Evolutionary conservation across 1,284 basidiomycete genomes (phyloP).

Genomic region (Heterobasidion parviporum): DNA sequence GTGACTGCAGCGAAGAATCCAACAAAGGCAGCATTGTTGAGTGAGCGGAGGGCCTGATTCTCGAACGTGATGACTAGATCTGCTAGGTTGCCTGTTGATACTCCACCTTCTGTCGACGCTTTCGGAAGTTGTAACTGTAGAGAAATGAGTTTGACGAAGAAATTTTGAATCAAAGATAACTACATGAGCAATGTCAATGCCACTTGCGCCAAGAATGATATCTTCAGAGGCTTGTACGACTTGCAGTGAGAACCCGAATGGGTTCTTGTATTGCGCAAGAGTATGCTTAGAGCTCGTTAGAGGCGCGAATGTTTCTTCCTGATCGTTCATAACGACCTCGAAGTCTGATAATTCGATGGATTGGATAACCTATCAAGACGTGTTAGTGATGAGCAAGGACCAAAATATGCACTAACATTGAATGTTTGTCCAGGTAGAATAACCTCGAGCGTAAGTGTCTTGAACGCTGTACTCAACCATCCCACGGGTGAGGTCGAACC

Average conservation of each 20-base stretch:
- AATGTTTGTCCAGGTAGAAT: constrained; percentile 58
- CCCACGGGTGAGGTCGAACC: constrained; percentile 41
- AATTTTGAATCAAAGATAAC: constrained; percentile 4
- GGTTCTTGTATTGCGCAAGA: constrained; percentile 64
- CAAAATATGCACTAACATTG: constrained; percentile 23
- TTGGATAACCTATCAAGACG: constrained; percentile 45
- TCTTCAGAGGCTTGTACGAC: constrained; percentile 50
- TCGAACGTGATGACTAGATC: constrained; percentile 50
- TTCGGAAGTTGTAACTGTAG: constrained; percentile 49
- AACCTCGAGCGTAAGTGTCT: constrained; percentile 56
- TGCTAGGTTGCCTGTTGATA: constrained; percentile 62
- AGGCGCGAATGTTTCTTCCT: constrained; percentile 49
- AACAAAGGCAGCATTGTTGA: constrained; percentile 48
- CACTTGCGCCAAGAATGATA: constrained; percentile 42
- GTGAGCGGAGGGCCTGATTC: constrained; percentile 46
- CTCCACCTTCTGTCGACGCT: constrained; percentile 44
- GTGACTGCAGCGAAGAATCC: constrained; percentile 55
- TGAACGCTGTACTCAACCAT: constrained; percentile 69
- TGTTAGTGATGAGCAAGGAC: background rate
- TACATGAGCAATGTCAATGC: constrained; percentile 49
- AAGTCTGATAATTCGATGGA: constrained; percentile 60
- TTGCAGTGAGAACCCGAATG: constrained; percentile 70
- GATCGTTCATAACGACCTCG: constrained; percentile 41
- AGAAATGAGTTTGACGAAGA: background rate
- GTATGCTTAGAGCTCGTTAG: constrained; percentile 53